These are phyloP conservation scores for Suillus fuscotomentosus DNA, from an alignment of 768 basidiomycete genomes.

Conservation along the genomic window DNA sequence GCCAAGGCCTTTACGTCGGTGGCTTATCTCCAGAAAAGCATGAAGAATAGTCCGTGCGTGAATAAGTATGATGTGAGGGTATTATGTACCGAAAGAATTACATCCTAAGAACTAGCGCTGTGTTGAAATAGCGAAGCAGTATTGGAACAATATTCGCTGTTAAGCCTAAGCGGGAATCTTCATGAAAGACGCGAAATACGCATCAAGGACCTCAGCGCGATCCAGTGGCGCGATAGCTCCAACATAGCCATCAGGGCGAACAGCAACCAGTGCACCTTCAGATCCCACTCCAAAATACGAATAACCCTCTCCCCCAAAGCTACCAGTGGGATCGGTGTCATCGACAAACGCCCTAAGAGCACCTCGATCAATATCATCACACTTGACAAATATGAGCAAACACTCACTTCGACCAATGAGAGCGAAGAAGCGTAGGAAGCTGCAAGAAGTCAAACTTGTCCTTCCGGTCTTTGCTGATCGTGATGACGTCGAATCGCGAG, in stretches of 20 bases:
- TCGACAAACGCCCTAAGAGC: conserved; percentile 59
- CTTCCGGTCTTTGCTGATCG: conserved; percentile 30
- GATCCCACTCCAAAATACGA: conserved; percentile 44
- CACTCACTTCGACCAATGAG: conserved; percentile 44
- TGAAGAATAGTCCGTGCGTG: too few species aligned
- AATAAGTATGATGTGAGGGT: too few species aligned
- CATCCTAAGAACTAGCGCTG: too few species aligned
- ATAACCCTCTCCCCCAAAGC: conserved; percentile 54
- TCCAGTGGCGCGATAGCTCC: conserved; percentile 52
- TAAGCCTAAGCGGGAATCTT: neutral
- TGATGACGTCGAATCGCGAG: conserved; percentile 29
- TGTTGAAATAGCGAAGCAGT: too few species aligned
- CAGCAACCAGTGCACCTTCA: conserved; percentile 27
- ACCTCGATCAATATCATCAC: neutral
- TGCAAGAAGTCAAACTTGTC: conserved; percentile 26
- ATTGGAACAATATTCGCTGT: too few species aligned
- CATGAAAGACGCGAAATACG: conserved; percentile 49
- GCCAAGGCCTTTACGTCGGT: too few species aligned
- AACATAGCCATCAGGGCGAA: conserved; percentile 53
- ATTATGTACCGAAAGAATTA: too few species aligned
- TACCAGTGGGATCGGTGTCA: conserved; percentile 44
- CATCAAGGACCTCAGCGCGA: conserved; percentile 32
- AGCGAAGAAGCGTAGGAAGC: conserved; percentile 31
- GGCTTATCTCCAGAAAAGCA: too few species aligned
- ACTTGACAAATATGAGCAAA: neutral